Conservation (phyloP, 192 early-diverging fungal species). For the Dispira parvispora region DNA sequence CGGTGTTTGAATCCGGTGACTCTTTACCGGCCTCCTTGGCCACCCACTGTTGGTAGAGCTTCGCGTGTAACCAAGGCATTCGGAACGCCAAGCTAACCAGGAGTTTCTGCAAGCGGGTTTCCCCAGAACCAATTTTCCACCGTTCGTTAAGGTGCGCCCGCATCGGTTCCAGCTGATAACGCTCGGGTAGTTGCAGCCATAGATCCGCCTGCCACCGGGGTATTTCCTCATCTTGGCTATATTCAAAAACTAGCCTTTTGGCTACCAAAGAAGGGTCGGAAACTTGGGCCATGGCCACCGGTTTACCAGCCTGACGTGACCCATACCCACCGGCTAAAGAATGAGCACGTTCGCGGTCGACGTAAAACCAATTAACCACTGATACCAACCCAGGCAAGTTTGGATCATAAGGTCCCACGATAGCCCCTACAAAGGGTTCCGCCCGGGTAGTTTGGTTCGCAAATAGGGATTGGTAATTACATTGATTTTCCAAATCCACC, state of each 20-base stretch:
- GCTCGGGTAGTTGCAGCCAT: neutral
- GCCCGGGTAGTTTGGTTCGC: slow-evolving; percentile 32
- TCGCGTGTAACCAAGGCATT: slow-evolving; percentile 2
- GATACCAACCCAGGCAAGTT: slow-evolving; percentile 55
- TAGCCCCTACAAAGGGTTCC: slow-evolving; percentile 80
- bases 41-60: no score
- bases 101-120: slow-evolving; percentile 7
- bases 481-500: slow-evolving; percentile 83
- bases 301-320: neutral
- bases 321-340: neutral
- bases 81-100: slow-evolving; percentile 5
- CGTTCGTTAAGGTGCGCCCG: neutral
- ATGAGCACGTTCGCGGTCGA: slow-evolving; percentile 13
- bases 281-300: neutral
- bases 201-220: slow-evolving; percentile 8
- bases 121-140: neutral
- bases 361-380: slow-evolving; percentile 78
- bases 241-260: neutral
- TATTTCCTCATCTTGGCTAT: neutral
- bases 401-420: slow-evolving; percentile 77
- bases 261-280: slow-evolving; percentile 4
- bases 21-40: no score
- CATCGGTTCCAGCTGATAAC: neutral
- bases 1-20: no score
- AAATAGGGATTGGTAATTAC: slow-evolving; percentile 66